phyloP scores from a whole-genome alignment of 768 basidiomycete species.

The Megacollybia marginata region DNA sequence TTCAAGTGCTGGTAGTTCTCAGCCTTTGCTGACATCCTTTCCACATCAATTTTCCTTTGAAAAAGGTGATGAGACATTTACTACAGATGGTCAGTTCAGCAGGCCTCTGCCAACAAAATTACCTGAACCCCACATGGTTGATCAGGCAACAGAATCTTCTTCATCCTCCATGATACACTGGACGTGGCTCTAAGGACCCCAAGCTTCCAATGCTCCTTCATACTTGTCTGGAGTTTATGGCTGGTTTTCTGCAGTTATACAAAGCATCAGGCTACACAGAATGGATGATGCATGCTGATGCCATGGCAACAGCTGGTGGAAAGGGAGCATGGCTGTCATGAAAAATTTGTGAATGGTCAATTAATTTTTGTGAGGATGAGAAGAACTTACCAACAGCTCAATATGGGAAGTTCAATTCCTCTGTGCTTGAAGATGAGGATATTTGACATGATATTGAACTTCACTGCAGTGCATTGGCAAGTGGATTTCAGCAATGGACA shows the following conservation, averaged over 20 bases:
- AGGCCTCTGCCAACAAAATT: no score
- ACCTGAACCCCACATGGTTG: no score
- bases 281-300: slow-evolving; percentile 3
- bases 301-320: slow-evolving; percentile 1
- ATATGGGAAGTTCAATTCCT: no score
- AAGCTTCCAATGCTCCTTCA: background rate
- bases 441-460: no score
- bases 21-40: no score
- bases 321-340: slow-evolving; percentile 5
- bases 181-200: background rate
- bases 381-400: background rate
- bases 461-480: no score
- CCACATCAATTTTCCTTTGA: no score
- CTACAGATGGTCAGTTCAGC: no score
- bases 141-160: background rate
- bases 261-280: background rate
- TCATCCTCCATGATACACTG: background rate
- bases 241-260: background rate
- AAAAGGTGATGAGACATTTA: no score
- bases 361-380: background rate
- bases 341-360: background rate
- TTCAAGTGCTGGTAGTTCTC: no score
- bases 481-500: no score
- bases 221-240: background rate
- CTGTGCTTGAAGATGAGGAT: no score